Percentiles rank a stretch among this genome's conserved stretches.
Evolutionary conservation across 306 rosid species (phyloP).

Genomic region (peach (Prunus persica)): Prunus_persica_NCBIv2 NC_034010.1:2935001-2935500

Average conservation of each 20-base stretch:
- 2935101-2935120: slow-evolving; percentile 41
- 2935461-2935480: slow-evolving; percentile 31
- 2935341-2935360: slow-evolving; percentile 36
- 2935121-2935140: slow-evolving; percentile 36
- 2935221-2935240: slow-evolving; percentile 36
- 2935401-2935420: slow-evolving; percentile 46
- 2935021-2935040: slow-evolving; percentile 31
- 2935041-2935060: slow-evolving; percentile 32
- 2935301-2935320: slow-evolving; percentile 41
- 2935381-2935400: slow-evolving; percentile 54
- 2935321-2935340: slow-evolving; percentile 40
- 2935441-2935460: slow-evolving; percentile 39
- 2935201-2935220: slow-evolving; percentile 35
- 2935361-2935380: slow-evolving; percentile 42
- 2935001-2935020: slow-evolving; percentile 35
- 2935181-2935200: slow-evolving; percentile 39
- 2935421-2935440: slow-evolving; percentile 37
- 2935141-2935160: slow-evolving; percentile 34
- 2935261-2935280: slow-evolving; percentile 40
- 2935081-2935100: slow-evolving; percentile 44
- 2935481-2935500: slow-evolving; percentile 40
- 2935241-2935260: slow-evolving; percentile 33
- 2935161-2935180: slow-evolving; percentile 35
- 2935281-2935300: slow-evolving; percentile 38
- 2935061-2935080: slow-evolving; percentile 31